Evolutionary conservation across 441 rosid species (phyloP).

Genomic region (Gossypium aridum): DNA sequence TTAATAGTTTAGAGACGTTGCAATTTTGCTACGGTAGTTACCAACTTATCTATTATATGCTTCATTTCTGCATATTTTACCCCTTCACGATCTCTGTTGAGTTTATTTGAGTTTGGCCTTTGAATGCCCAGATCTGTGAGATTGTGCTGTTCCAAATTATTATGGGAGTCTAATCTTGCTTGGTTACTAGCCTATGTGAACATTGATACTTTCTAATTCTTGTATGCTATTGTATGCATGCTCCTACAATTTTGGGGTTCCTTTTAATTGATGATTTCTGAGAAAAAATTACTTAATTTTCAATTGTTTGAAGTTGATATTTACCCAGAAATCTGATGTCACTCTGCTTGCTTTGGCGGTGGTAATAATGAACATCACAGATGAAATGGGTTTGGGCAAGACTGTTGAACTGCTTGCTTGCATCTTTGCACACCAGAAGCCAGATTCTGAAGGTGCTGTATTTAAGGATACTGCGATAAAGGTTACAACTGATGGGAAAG

Average conservation of each 20-base stretch:
- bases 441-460: conserved; percentile 36
- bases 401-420: conserved; percentile 96
- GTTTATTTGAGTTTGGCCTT: not conserved
- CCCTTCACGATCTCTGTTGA: not conserved
- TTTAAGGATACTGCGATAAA: conserved; percentile 18
- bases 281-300: not conserved
- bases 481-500: conserved; percentile 32
- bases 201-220: not conserved
- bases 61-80: not conserved
- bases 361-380: conserved; percentile 38
- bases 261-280: not conserved
- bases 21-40: not conserved
- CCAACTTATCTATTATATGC: not conserved
- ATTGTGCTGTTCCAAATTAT: conserved; percentile 3
- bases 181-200: not conserved
- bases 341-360: conserved; percentile 16
- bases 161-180: not conserved
- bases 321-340: conserved; percentile 8
- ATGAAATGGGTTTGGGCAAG: conserved; percentile 99
- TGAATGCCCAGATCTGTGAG: not conserved
- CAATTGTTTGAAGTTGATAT: not conserved
- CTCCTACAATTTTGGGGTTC: not conserved
- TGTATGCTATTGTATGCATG: not conserved
- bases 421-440: conserved; percentile 64
- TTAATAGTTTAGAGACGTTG: not conserved